A percentile compares a stretch with the other conserved stretches of the same genome.
Conservation (phyloP, 495 filamentous ascomycete species). For the Thozetella sp. region DNA sequence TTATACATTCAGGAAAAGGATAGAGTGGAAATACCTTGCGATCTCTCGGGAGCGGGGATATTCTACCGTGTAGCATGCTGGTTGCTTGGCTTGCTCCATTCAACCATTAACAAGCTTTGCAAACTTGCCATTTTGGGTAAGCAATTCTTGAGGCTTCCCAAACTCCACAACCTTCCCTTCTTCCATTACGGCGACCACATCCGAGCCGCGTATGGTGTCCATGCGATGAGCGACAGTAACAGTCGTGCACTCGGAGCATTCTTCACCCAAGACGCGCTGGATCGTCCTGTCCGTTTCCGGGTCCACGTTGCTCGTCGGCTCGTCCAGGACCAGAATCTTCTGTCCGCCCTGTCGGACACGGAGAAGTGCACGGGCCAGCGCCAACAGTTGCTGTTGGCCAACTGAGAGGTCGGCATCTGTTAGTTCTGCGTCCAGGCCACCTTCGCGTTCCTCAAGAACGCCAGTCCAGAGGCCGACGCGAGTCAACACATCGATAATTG, state of each 20-base stretch:
- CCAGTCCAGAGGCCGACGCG: slow-evolving; percentile 37
- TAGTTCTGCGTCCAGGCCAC: slow-evolving; percentile 40
- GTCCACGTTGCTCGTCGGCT: slow-evolving; percentile 31
- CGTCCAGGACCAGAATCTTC: slow-evolving; percentile 26
- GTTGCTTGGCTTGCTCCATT: too few species aligned
- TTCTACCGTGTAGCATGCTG: too few species aligned
- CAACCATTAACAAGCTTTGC: background rate
- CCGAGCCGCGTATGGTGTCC: slow-evolving; percentile 38
- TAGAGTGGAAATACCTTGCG: too few species aligned
- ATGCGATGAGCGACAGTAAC: slow-evolving; percentile 43
- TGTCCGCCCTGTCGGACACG: slow-evolving; percentile 12
- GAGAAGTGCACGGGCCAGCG: slow-evolving; percentile 61
- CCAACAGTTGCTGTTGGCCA: slow-evolving; percentile 65
- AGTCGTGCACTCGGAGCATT: slow-evolving; percentile 37
- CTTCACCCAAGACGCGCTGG: slow-evolving; percentile 23
- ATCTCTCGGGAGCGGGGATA: too few species aligned
- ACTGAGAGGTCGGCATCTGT: slow-evolving; percentile 21
- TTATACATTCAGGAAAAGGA: too few species aligned
- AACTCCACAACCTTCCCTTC: slow-evolving; percentile 35
- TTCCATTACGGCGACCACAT: slow-evolving; percentile 38
- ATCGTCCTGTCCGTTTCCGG: slow-evolving; percentile 26
- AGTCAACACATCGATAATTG: slow-evolving; percentile 33
- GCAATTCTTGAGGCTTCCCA: slow-evolving; percentile 28
- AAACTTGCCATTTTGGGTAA: slow-evolving; percentile 4
- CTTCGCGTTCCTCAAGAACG: slow-evolving; percentile 25